Percentiles rank a stretch among this genome's conserved stretches.
phyloP scores from a whole-genome alignment of 1,284 basidiomycete genomes.

The Fistulina hepatica region DNA sequence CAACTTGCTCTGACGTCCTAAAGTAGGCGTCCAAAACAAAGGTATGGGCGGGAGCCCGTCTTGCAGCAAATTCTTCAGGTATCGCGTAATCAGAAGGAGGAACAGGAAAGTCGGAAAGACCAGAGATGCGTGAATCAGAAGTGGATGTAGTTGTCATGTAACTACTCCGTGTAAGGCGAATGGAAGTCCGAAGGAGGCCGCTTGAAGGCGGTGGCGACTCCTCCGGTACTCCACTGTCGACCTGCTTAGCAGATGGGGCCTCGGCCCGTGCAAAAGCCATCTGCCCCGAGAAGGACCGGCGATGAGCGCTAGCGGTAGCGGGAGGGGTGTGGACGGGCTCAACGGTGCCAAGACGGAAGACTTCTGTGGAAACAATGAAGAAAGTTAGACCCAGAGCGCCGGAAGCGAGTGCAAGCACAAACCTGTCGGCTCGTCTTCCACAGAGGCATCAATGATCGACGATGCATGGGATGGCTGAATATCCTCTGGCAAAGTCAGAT shows the following conservation, averaged over 20 bases:
- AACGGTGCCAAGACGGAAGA: conserved; percentile 41
- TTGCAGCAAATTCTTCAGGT: too few relatives aligned
- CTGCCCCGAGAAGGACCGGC: conserved; percentile 32
- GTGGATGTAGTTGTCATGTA: conserved; percentile 52
- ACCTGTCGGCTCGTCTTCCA: conserved; percentile 22
- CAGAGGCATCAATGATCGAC: conserved; percentile 32
- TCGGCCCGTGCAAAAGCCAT: conserved; percentile 19
- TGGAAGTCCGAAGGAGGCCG: conserved; percentile 30
- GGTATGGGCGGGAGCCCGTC: too few relatives aligned
- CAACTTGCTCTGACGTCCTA: too few relatives aligned
- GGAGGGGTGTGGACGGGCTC: conserved; percentile 42
- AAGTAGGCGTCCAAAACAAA: too few relatives aligned
- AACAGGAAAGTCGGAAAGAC: conserved; percentile 62
- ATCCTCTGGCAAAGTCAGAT: conserved; percentile 59
- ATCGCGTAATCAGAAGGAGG: too few relatives aligned
- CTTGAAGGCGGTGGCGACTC: conserved; percentile 6
- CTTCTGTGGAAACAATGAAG: conserved; percentile 25
- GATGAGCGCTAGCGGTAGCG: conserved; percentile 27
- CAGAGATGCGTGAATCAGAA: conserved; percentile 49
- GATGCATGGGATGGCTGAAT: conserved; percentile 46
- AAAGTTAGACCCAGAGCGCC: too few relatives aligned
- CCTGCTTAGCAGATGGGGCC: conserved; percentile 3
- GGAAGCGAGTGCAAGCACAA: too few relatives aligned
- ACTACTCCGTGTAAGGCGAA: conserved; percentile 45
- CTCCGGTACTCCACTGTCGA: conserved; percentile 1